Conservation (phyloP, 805 yeast genomes). For the Teunomyces tritomae region DNA sequence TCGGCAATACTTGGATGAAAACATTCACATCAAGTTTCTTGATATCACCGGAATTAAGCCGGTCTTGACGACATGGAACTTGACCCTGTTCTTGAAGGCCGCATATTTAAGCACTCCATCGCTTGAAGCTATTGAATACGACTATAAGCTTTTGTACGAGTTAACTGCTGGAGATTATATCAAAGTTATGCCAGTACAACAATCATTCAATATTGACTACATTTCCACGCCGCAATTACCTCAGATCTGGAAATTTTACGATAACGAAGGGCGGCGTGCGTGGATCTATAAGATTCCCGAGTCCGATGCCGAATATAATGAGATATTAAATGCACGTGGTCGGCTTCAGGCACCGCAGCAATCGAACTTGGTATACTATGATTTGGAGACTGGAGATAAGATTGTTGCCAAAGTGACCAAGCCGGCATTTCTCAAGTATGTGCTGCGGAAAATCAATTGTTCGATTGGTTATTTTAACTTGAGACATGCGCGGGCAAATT, state of each 20-base stretch:
- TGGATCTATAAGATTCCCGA: conserved; percentile 62
- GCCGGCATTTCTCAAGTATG: conserved; percentile 52
- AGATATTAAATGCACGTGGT: conserved; percentile 18
- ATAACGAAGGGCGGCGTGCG: conserved; percentile 71
- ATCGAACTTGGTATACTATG: conserved; percentile 53
- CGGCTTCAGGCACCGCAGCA: conserved; percentile 6
- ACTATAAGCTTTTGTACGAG: conserved; percentile 53
- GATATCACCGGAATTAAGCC: conserved; percentile 63
- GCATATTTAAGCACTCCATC: conserved; percentile 20
- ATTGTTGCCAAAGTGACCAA: conserved; percentile 44
- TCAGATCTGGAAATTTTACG: conserved; percentile 49
- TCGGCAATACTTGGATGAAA: conserved; percentile 29
- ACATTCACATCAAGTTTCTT: conserved; percentile 45
- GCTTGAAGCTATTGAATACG: conserved; percentile 64
- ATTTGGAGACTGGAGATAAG: conserved; percentile 62
- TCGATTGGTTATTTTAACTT: conserved; percentile 50
- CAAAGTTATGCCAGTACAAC: conserved; percentile 27
- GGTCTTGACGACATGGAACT: conserved; percentile 56
- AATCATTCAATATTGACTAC: conserved; percentile 25
- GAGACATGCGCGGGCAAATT: conserved; percentile 29
- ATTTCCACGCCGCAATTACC: conserved; percentile 30
- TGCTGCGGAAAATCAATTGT: conserved; percentile 52
- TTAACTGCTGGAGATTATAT: conserved; percentile 39
- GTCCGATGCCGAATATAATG: conserved; percentile 30
- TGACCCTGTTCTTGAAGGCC: conserved; percentile 26